Conservation (phyloP, 306 rosid genomes). For the Quercus agrifolia region DNA sequence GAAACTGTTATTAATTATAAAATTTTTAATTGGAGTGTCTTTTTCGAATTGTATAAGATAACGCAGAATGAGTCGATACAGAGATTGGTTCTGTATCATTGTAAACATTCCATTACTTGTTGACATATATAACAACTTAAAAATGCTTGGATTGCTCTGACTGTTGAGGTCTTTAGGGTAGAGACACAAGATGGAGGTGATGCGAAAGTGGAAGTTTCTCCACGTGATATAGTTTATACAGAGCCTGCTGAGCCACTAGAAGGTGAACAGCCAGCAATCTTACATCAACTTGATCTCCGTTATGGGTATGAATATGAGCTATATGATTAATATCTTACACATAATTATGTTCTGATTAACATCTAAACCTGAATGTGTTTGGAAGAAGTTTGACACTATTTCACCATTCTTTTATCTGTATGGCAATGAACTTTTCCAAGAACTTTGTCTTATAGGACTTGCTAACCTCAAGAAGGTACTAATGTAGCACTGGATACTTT, state of each 20-base stretch:
- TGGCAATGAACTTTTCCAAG: neutral
- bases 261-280: constrained; percentile 56
- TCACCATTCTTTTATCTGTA: neutral
- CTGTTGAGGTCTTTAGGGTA: constrained; percentile 60
- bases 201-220: constrained; percentile 90
- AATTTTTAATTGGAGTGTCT: neutral
- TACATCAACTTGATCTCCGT: constrained; percentile 94
- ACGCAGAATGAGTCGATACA: neutral
- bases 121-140: neutral
- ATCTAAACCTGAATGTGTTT: neutral
- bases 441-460: neutral
- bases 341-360: neutral
- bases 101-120: neutral
- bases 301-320: constrained; percentile 63
- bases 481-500: neutral
- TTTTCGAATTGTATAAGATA: neutral
- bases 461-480: neutral
- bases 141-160: constrained; percentile 8
- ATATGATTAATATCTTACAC: neutral
- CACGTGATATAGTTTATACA: constrained; percentile 86
- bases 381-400: neutral
- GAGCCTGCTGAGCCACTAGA: constrained; percentile 81
- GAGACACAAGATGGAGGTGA: constrained; percentile 99
- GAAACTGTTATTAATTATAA: neutral
- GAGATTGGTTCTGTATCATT: neutral